These are phyloP conservation scores for Filosporella fistucella DNA, from an alignment of 495 filamentous ascomycete species.

Conservation along the genomic window DNA sequence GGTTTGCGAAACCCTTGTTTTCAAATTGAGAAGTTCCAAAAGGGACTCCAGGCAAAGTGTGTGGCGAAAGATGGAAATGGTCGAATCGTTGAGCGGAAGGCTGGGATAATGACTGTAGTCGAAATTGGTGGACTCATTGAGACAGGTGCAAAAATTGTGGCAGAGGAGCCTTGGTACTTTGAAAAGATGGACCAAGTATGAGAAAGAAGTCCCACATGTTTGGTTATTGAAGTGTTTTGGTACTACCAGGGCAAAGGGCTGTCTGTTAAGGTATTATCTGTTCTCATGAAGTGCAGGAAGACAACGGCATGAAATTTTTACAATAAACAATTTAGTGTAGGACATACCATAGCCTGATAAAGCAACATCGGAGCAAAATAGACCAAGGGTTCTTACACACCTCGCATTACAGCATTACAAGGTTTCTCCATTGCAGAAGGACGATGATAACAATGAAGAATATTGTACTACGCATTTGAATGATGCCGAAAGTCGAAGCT, in stretches of 20 bases:
- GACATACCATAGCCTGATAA: no score
- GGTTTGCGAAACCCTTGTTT: constrained; percentile 15
- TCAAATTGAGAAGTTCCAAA: constrained; percentile 10
- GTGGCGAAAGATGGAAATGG: constrained; percentile 13
- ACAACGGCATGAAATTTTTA: no score
- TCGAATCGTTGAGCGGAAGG: constrained; percentile 12
- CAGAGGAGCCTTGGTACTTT: background rate
- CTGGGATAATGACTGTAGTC: constrained; percentile 17
- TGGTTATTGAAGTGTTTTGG: no score
- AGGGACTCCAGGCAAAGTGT: constrained; percentile 13
- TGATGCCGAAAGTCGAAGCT: no score
- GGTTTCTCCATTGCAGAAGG: background rate
- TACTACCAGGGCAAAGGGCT: no score
- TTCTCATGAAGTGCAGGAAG: no score
- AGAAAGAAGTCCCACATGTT: no score
- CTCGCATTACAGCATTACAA: background rate
- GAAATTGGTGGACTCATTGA: constrained; percentile 10
- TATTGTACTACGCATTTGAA: background rate
- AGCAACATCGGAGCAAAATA: no score
- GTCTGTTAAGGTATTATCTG: no score
- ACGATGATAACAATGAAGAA: background rate
- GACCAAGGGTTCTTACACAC: background rate
- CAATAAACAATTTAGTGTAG: no score
- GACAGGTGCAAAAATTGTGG: background rate
- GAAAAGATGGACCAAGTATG: background rate